Evolutionary conservation across 2,329 filamentous ascomycete genomes (phyloP).

Genomic region (Calonectria pseudoturangicola): DNA sequence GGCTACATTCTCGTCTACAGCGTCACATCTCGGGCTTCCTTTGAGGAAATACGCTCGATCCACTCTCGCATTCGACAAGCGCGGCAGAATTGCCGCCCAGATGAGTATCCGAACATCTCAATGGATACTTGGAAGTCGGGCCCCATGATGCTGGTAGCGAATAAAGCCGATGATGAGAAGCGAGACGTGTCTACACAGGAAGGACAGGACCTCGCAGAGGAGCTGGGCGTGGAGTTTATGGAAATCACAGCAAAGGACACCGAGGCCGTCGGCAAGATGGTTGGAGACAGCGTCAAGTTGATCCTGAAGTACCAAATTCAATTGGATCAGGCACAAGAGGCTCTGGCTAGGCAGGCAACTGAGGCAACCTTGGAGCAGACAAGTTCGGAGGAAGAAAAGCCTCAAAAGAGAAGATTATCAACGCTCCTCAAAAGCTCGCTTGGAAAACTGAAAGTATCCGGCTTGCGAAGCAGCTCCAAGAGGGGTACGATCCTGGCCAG

Average conservation of each 20-base stretch:
- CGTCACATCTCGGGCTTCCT: conserved; percentile 10
- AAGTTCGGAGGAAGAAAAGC: conserved; percentile 1
- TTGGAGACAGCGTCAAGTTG: not conserved
- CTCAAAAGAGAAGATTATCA: not conserved
- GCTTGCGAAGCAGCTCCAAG: conserved; percentile 5
- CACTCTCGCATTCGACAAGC: conserved; percentile 10
- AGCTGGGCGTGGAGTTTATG: conserved; percentile 8
- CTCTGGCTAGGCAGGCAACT: not conserved
- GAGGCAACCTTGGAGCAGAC: not conserved
- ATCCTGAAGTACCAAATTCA: conserved; percentile 12
- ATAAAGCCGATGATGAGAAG: conserved; percentile 4
- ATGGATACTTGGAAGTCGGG: not conserved
- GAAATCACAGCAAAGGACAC: conserved; percentile 6
- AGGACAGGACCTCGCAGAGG: conserved; percentile 1
- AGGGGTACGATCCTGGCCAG: not conserved
- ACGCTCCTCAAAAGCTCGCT: not conserved
- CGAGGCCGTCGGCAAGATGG: conserved; percentile 52
- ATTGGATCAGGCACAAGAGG: not conserved
- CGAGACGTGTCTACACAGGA: conserved; percentile 19
- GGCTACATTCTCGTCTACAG: conserved; percentile 12
- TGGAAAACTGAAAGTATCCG: not conserved
- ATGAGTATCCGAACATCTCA: not conserved
- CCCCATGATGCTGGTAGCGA: conserved; percentile 11
- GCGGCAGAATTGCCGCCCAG: not conserved
- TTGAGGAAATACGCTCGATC: conserved; percentile 12